Base-by-base conservation (phyloP, 768 basidiomycete species). In the Cystobasidium tubakii region DNA sequence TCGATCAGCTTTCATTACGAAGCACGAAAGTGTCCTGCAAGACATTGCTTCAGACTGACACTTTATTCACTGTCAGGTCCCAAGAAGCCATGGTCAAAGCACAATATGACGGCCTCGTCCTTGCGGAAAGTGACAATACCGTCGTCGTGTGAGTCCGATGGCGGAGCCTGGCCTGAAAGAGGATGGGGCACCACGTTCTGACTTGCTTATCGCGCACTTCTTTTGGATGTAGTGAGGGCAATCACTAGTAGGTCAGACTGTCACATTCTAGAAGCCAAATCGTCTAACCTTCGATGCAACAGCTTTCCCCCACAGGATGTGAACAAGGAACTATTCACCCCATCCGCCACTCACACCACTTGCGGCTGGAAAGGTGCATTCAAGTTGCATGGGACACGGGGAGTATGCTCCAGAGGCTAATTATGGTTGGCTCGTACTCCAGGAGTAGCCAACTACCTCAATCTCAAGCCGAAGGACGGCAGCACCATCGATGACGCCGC, bases 71-170 rank as follows among this genome's bases (percentile, higher is more conserved):
- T 19, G 3, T 27, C 21, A 42, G 12, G 21, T 15, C 25, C 36
- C 3, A 10, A 12, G 29, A 6, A 46, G 15, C 39, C 39, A 75
- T 79, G 79, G 76, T 88, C 83, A 86, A 84, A 81, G 88, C 85
- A 33, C 81, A 82, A 1, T 77, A 87, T 73, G 82, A 86, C 77
- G 85, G 83, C 29, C 80, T 80, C 15, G 80, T 84, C 17, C 83
- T 91, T 77, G 89, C 89, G 0, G 85, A 89, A 67, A 85, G 85
- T 7, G 80, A 83, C 75, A 80, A 83, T 0, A 87, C 89, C 0
- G 81, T 86, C 42, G 79, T 85, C 6, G 84, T 90, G 57, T 75
- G 74, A 31, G 76, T 25, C 54, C n/a, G 7, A 39, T 6, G 39
- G 6, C 15, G n/a, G n/a, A n/a, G 6, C 39, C 15, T 39, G 15